Base-by-base conservation (phyloP, 2,329 filamentous ascomycete species). In the Cordyceps javanica region DNA sequence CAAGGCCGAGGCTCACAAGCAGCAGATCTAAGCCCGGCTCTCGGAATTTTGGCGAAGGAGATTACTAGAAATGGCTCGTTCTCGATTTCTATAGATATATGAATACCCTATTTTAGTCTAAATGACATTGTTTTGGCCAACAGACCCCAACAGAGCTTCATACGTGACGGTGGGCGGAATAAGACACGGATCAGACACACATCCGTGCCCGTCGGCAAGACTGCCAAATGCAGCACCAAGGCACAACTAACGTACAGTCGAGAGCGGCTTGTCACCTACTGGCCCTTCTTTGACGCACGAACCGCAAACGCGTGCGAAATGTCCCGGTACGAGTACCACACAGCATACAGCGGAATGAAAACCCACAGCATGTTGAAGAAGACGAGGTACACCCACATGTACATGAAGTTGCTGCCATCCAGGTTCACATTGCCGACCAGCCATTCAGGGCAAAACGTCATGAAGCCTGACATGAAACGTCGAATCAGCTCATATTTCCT, bases 391-490 rank as follows among this genome's bases (percentile, higher is more conserved):
- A 87, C 74, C 84, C 84, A 88, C 61, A 80, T 72, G 65, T 85
- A 86, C 82, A 88, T 85, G 64, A 82, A 86, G 70, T 87, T 88
- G 72, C 78, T 83, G 19, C 77, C 76, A 68, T 87, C 82, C 59
- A 88, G 78, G 66, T 85, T 86, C 62, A 77, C 66, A 67, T 79
- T 87, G 53, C 78, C 79, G 2, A 78, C 81, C 13, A 88, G 72
- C 85, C 85, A 88, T 70, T 88, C 85, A 13, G 85, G 85, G 69
- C 81, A 84, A 67, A 88, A 88, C 0, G 85, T 88, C 81, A 88
- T 87, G 72, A 85, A 88, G 19, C 85, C 82, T 83, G 39, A n/a
- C 14, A 10, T 6, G 14, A 23, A 16, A 11, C 14, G 21, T 55
- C 11, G 41, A 34, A 13, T 26, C 46, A 41, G 21, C 44, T 41